Evolutionary conservation across 2,329 filamentous ascomycete genomes (phyloP).

Genomic region (Aspergillus oerlinghausenensis): DNA sequence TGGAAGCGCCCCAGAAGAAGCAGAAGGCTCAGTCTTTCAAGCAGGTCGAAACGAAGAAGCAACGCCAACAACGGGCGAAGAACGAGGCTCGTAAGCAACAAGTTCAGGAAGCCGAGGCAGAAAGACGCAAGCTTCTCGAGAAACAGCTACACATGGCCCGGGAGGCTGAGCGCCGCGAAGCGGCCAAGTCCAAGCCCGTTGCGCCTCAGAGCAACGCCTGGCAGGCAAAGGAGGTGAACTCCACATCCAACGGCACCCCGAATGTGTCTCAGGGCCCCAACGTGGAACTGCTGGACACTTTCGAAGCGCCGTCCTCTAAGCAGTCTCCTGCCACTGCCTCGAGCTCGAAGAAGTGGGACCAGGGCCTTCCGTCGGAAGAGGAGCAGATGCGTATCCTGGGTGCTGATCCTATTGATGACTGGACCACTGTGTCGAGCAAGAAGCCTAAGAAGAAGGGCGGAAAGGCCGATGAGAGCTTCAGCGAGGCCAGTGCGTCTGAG

Average conservation of each 20-base stretch:
- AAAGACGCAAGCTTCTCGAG: slow-evolving; percentile 72
- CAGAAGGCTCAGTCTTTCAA: slow-evolving; percentile 57
- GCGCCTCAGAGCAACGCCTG: slow-evolving; percentile 48
- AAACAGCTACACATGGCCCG: slow-evolving; percentile 78
- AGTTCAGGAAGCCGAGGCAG: slow-evolving; percentile 72
- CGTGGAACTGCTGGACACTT: slow-evolving; percentile 40
- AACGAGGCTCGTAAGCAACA: slow-evolving; percentile 71
- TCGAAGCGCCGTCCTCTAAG: slow-evolving; percentile 22
- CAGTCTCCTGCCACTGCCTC: slow-evolving; percentile 12
- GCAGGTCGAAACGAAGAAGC: slow-evolving; percentile 82
- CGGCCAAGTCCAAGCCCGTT: slow-evolving; percentile 46
- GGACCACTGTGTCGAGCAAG: slow-evolving; percentile 60
- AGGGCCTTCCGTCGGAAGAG: slow-evolving; percentile 54
- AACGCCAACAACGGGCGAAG: slow-evolving; percentile 88
- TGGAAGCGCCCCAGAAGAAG: slow-evolving; percentile 55
- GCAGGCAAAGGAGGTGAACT: slow-evolving; percentile 39
- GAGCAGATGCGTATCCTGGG: slow-evolving; percentile 54
- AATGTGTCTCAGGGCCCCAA: slow-evolving; percentile 16
- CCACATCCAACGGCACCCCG: slow-evolving; percentile 20
- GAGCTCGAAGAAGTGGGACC: slow-evolving; percentile 40
- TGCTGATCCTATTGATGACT: slow-evolving; percentile 47
- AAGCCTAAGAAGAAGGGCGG: slow-evolving; percentile 49
- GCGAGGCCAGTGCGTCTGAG: slow-evolving; percentile 41
- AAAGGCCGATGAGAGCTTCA: slow-evolving; percentile 40
- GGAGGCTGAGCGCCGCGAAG: slow-evolving; percentile 77